Evolutionary conservation across 495 filamentous ascomycete genomes (phyloP).

Genomic region (Neurospora sp.): DNA sequence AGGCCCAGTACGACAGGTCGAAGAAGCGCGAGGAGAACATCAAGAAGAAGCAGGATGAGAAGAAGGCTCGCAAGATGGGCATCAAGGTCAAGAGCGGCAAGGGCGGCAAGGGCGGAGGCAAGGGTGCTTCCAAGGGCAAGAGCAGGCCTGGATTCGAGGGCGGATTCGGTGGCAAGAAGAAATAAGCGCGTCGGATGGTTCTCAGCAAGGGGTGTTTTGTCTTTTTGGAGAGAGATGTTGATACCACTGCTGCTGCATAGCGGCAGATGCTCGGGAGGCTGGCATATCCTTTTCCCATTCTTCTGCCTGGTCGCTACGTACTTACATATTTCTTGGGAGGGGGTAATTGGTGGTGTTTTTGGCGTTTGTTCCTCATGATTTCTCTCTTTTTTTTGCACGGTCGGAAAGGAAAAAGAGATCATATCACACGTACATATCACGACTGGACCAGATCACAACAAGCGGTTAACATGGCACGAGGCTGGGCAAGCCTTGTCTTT

Average conservation of each 20-base stretch:
- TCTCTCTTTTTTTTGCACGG: neutral
- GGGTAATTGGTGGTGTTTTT: neutral
- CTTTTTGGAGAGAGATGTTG: neutral
- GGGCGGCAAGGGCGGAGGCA: slow-evolving; percentile 40
- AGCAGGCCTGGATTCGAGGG: slow-evolving; percentile 82
- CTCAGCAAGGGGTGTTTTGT: neutral
- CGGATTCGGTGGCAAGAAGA: slow-evolving; percentile 56
- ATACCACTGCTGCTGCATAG: neutral
- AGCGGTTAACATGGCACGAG: neutral
- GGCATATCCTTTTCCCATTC: neutral
- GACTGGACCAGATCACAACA: neutral
- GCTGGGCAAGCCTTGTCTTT: neutral
- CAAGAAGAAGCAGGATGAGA: slow-evolving; percentile 70
- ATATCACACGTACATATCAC: neutral
- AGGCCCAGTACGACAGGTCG: slow-evolving; percentile 67
- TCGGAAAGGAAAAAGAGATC: neutral
- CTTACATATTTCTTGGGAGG: neutral
- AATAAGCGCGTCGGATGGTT: slow-evolving; percentile 1
- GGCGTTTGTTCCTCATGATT: neutral
- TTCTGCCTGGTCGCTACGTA: neutral
- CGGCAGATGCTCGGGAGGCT: neutral
- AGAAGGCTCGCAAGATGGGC: slow-evolving; percentile 35
- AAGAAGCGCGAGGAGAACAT: slow-evolving; percentile 86
- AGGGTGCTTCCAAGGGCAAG: slow-evolving; percentile 45
- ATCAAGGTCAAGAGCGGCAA: slow-evolving; percentile 51